Conservation (phyloP, 306 rosid species). For the Trifolium dubium region DNA sequence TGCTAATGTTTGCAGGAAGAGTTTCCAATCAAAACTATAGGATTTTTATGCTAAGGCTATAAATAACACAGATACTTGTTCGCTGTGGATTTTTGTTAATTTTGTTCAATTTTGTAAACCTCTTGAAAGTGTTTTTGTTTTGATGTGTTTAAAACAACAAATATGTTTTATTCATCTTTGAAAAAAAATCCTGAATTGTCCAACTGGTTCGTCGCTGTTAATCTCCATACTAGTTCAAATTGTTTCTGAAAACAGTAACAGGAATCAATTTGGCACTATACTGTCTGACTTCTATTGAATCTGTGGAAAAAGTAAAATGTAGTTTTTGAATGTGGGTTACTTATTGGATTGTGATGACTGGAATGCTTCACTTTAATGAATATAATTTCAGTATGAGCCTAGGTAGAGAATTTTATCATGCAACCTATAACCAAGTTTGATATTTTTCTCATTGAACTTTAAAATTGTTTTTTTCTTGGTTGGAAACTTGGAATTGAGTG, state of each 20-base stretch:
- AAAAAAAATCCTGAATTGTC: constrained; percentile 6
- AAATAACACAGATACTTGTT: constrained; percentile 17
- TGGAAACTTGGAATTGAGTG: neutral
- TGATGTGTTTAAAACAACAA: constrained; percentile 1
- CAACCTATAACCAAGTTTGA: constrained; percentile 20
- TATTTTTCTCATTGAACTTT: constrained; percentile 12
- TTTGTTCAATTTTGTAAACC: neutral
- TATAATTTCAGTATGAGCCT: constrained; percentile 25
- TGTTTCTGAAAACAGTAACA: constrained; percentile 15
- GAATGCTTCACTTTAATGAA: constrained; percentile 27
- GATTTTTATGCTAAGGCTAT: constrained; percentile 15
- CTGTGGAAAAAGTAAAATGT: neutral
- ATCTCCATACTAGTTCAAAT: neutral
- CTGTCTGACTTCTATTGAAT: constrained; percentile 16
- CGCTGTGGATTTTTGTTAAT: constrained; percentile 8
- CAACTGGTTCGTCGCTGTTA: constrained; percentile 7
- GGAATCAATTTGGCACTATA: constrained; percentile 1
- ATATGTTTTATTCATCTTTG: constrained; percentile 12
- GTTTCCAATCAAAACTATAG: constrained; percentile 16
- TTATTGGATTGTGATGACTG: constrained; percentile 24
- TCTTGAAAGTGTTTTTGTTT: constrained; percentile 18
- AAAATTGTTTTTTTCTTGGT: constrained; percentile 21
- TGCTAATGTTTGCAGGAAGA: constrained; percentile 1
- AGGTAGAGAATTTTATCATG: constrained; percentile 4
- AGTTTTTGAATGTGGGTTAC: constrained; percentile 13